Evolutionary conservation across 108 stramenopile species (phyloP).

Genomic region (Mediolabrus comicus): DNA sequence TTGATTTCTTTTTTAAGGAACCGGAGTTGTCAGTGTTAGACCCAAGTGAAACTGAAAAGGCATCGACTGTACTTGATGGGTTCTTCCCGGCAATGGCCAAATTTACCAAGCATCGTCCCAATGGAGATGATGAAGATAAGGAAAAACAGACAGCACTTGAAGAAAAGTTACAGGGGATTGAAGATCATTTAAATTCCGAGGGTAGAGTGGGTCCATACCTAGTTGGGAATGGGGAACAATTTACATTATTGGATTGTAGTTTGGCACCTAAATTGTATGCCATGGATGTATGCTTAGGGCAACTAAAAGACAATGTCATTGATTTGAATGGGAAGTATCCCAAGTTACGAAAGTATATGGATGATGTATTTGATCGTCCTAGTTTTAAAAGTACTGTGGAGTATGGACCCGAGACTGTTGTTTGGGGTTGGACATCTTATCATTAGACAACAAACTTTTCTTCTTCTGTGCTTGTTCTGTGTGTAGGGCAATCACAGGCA

Average conservation of each 20-base stretch:
- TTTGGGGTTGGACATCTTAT: constrained; percentile 76
- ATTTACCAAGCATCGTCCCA: constrained; percentile 68
- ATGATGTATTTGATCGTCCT: constrained; percentile 52
- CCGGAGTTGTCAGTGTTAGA: constrained; percentile 33
- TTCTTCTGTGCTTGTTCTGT: no score
- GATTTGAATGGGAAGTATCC: constrained; percentile 55
- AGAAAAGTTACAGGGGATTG: constrained; percentile 40
- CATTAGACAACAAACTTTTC: constrained; percentile 3
- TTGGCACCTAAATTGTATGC: constrained; percentile 83
- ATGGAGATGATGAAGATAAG: constrained; percentile 58
- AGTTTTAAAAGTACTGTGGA: constrained; percentile 61
- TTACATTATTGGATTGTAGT: constrained; percentile 71
- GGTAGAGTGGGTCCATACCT: constrained; percentile 47
- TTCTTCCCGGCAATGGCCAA: constrained; percentile 83
- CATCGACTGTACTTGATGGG: constrained; percentile 52
- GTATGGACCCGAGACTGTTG: constrained; percentile 70
- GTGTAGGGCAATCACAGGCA: neutral
- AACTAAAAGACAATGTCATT: constrained; percentile 57
- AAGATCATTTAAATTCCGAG: constrained; percentile 47
- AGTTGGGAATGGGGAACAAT: constrained; percentile 53
- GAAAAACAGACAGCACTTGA: constrained; percentile 45
- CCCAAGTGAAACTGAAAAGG: constrained; percentile 19
- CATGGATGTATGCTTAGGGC: constrained; percentile 55
- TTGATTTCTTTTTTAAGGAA: constrained; percentile 82
- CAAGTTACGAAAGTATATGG: constrained; percentile 56